Evolutionary conservation across 345 rosid species (phyloP), one percentile per base, ranked within the genome.

Genomic region (Brassica incana): DNA sequence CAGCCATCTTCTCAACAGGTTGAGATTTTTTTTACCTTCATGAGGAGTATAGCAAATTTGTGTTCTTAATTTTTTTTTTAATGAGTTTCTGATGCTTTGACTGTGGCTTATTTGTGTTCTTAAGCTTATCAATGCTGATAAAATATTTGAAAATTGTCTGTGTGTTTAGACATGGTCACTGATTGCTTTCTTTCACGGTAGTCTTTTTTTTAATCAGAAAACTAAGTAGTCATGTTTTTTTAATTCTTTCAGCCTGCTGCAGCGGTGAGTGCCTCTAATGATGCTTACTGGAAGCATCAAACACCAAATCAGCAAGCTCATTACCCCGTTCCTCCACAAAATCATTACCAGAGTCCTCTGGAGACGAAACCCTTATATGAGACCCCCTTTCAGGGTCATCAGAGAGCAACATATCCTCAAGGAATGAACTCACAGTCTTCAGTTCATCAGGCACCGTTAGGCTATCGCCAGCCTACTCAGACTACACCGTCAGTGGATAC

Each of bases 1-100:
- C 97, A 86, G 58, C 78, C 83, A 52, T 83, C 93, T 79, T 78
- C 91, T 15, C 81, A 81, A 74, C 98, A 93, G 99, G 98, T 94
- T 90, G 77, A 77, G 3, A 58, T 62, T 71, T n/a, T 75, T 62
- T 71, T n/a, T 75, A 65, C 66, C 18, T 40, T 74, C 33, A n/a
- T 23, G 65, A 71, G 59, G 67, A 76, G 66, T 74, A 38, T 14
- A 75, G n/a, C 38, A 69, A 69, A 54, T 63, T 18, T 64, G 10
- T 45, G 6, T 59, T 38, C 38, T 45, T 68, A 48, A 40, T 12
- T 25, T 23, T 76, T 65, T 58, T 70, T 23, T 23, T 23, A 23
- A 23, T 45, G n/a, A 60, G 25, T 45, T n/a, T 58, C 68, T 35
- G 23, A 68, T 71, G 35, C 35, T 33, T 66, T 60, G 59, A 58